phyloP scores from a whole-genome alignment of 306 rosid genomes.

The Canavalia gladiata region DNA sequence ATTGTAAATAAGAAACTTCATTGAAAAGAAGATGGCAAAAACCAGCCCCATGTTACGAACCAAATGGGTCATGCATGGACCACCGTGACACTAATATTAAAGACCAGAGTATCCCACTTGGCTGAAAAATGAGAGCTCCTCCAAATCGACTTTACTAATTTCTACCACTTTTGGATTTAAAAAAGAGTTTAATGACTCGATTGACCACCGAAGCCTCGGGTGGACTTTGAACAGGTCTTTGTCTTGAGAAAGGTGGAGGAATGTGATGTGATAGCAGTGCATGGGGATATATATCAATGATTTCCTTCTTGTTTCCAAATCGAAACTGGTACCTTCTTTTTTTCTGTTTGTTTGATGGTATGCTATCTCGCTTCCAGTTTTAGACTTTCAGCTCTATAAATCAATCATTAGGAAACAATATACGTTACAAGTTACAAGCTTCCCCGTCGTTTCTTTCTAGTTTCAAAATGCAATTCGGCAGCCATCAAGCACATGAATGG shows the following conservation, averaged over 20 bases:
- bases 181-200: not conserved
- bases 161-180: not conserved
- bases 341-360: too few relatives aligned
- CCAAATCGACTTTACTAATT: not conserved
- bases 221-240: not conserved
- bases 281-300: not conserved
- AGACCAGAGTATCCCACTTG: not conserved
- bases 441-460: too few relatives aligned
- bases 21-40: not conserved
- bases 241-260: not conserved
- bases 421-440: too few relatives aligned
- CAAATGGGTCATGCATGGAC: not conserved
- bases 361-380: too few relatives aligned
- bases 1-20: not conserved
- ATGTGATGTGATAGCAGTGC: not conserved
- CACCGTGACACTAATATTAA: not conserved
- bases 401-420: too few relatives aligned
- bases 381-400: too few relatives aligned
- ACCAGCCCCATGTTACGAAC: not conserved
- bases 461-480: too few relatives aligned
- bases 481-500: too few relatives aligned
- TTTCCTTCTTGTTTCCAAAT: constrained; percentile 23
- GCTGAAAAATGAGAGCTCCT: not conserved
- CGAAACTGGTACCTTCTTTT: not conserved
- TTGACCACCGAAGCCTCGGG: not conserved